Base-by-base conservation (phyloP, 768 basidiomycete species). In the Boletus sp. region DNA sequence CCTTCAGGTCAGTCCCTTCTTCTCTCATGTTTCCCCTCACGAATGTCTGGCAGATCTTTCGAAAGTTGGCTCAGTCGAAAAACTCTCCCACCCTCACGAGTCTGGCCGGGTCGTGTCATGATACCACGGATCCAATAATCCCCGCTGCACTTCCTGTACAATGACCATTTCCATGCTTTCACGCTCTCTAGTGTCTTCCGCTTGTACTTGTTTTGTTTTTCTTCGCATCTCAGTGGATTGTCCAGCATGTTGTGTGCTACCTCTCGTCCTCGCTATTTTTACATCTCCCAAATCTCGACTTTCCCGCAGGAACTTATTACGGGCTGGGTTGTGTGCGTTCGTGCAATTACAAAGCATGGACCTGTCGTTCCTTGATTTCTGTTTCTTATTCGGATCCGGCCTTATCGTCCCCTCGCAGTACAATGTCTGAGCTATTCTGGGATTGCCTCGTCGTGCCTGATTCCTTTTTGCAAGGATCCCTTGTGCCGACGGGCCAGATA, bases 1-100 rank as follows among this genome's bases (percentile, higher is more conserved):
- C 56, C 53, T 69, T 30, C 67, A 72, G 64, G 77, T 75, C 43
- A 39, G 70, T 21, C n/a, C 13, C n/a, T 4, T 32, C 8, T 43
- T 53, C 25, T 21, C 1, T 29, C 55, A 1, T 45, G 14, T 41
- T 8, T 15, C 8, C 43, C 17, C 9, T 35, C 19, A 47, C 37
- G 13, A 47, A 57, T 19, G 6, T 37, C 33, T 13, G 32, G n/a
- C 34, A 70, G 69, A 70, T 70, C 42, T 70, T 70, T 48, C 69
- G 70, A 42, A 70, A 68, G 56, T 29, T 70, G 48, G 70, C 70
- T 30, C 61, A 65, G 39, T 47, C 61, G 14, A 29, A 25, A 25
- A 19, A 30, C 30, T 59, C 53, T 11, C 54, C 60, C 1, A 7
- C 50, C 27, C 38, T 49, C 23, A 3, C 51, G 23, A 42, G 37